Conservation (phyloP, 257 asterid genomes). For the Oldenlandia corymbosa region DNA sequence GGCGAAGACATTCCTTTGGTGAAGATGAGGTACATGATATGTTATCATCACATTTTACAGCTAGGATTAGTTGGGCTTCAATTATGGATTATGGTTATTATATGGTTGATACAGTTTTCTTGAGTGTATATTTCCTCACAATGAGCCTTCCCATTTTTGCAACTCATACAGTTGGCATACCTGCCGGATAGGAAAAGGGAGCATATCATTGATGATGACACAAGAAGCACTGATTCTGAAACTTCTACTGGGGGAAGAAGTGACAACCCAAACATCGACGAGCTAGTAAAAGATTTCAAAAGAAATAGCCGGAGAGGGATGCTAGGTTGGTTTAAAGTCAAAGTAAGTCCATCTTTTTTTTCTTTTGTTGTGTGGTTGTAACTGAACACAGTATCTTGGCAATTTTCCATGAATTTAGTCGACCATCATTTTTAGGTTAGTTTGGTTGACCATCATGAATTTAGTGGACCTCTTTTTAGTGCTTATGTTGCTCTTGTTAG, state of each 20-base stretch:
- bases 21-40: constrained; percentile 64
- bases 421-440: background rate
- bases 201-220: constrained; percentile 47
- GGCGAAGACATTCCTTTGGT: constrained; percentile 82
- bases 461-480: background rate
- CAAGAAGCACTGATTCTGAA: constrained; percentile 59
- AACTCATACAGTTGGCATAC: constrained; percentile 63
- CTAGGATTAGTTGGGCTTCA: background rate
- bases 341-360: constrained; percentile 34
- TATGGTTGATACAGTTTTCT: background rate
- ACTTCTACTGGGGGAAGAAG: constrained; percentile 44
- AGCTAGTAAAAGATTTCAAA: constrained; percentile 52
- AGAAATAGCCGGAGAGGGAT: constrained; percentile 60
- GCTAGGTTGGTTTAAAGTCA: constrained; percentile 82
- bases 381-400: background rate
- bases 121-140: no score
- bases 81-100: background rate
- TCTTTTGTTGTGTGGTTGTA: background rate
- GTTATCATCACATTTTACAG: background rate
- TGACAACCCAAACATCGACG: constrained; percentile 51
- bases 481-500: background rate
- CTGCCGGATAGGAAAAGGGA: constrained; percentile 82
- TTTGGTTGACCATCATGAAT: no score
- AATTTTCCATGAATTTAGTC: background rate
- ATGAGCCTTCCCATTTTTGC: background rate